phyloP scores from a whole-genome alignment of 2,329 filamentous ascomycete genomes.

The Rosellinia necatrix region DNA sequence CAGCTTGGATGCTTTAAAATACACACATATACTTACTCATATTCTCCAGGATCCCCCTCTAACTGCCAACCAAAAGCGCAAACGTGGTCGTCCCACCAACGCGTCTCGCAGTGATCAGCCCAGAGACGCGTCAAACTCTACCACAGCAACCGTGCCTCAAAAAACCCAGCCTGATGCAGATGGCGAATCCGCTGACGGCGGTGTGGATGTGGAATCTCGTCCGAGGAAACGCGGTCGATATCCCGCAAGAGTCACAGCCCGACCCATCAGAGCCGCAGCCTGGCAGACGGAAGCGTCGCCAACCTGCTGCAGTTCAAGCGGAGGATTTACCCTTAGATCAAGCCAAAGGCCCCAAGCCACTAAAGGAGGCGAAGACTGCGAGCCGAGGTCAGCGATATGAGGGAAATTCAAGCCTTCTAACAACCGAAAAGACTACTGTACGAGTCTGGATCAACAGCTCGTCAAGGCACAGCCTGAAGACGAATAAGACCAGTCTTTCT shows the following conservation, averaged over 20 bases:
- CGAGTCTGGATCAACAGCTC: too few species aligned
- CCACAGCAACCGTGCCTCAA: conserved; percentile 25
- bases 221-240: conserved; percentile 35
- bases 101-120: conserved; percentile 43
- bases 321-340: neutral
- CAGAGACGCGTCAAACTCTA: conserved; percentile 34
- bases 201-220: conserved; percentile 29
- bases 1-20: too few species aligned
- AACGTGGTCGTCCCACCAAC: conserved; percentile 50
- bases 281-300: conserved; percentile 37
- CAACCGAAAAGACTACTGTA: too few species aligned
- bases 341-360: conserved; percentile 1
- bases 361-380: conserved; percentile 1
- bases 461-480: conserved; percentile 10
- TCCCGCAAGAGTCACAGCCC: conserved; percentile 26
- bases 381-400: conserved; percentile 33
- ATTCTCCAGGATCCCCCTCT: conserved; percentile 32
- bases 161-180: conserved; percentile 20
- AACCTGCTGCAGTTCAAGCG: conserved; percentile 23
- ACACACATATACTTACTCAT: conserved; percentile 8
- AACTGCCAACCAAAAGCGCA: conserved; percentile 46
- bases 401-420: conserved; percentile 35
- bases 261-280: conserved; percentile 23
- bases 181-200: conserved; percentile 25
- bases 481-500: too few species aligned